Conservation (phyloP, 176 grass and related monocot genomes). For the Eragrostis curvula region DNA sequence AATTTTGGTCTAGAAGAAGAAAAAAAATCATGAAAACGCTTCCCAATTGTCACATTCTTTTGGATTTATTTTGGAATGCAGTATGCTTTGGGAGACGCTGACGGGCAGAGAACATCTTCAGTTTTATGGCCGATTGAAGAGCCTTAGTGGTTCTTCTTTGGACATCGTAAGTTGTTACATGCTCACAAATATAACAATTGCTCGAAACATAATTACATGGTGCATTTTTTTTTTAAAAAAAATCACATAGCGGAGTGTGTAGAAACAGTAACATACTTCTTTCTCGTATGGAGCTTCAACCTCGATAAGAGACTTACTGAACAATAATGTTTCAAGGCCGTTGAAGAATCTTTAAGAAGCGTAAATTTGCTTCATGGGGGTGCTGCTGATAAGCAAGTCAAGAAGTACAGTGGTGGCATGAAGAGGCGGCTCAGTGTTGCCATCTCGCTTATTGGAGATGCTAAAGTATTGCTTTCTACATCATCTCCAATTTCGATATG, state of each 20-base stretch:
- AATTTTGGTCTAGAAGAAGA: not conserved
- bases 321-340: conserved; percentile 50
- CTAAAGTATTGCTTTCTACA: conserved; percentile 44
- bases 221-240: no score
- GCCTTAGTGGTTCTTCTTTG: conserved; percentile 53
- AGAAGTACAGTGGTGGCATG: conserved; percentile 79
- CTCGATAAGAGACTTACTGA: conserved; percentile 9
- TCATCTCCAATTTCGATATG: conserved; percentile 9
- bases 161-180: conserved; percentile 40
- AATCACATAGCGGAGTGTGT: conserved; percentile 18
- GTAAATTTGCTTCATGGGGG: conserved; percentile 62
- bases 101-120: conserved; percentile 80
- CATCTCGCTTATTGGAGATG: conserved; percentile 75
- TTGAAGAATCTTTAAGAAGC: conserved; percentile 69
- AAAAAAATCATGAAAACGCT: conserved; percentile 5
- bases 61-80: conserved; percentile 38
- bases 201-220: conserved; percentile 20
- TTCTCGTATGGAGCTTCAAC: not conserved
- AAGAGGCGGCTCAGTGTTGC: conserved; percentile 73
- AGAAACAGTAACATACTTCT: not conserved
- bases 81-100: conserved; percentile 75
- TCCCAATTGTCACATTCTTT: not conserved
- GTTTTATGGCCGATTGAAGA: conserved; percentile 75
- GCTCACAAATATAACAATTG: not conserved
- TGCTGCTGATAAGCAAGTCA: conserved; percentile 69